Base-by-base conservation (phyloP, 768 basidiomycete genomes). In the Collybia sp. region DNA sequence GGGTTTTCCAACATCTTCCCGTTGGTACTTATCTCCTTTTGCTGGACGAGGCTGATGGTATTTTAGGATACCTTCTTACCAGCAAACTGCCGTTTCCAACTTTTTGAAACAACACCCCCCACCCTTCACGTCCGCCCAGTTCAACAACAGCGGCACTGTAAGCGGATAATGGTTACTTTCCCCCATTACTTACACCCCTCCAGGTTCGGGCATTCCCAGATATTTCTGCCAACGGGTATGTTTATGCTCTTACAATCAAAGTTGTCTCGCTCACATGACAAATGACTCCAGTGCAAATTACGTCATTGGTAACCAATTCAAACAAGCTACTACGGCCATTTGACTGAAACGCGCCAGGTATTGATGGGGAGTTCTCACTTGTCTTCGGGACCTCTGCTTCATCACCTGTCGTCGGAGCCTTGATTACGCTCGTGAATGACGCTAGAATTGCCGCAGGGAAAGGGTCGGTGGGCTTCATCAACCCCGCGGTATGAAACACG, bases 391-490 rank as follows among this genome's bases (percentile, higher is more conserved):
- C 87, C 1, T 85, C 83, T 12, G 80, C 81, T 1, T 58, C 84
- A 1, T 56, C 81, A 6, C 86, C 85, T 0, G 71, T 82, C 0
- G 82, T 89, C 47, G 74, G 84, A 6, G 77, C 72, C 18, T 66
- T 88, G 43, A 67, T 86, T 13, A 71, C 83, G 2, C 71, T 88
- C 50, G 62, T 88, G 43, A 85, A 86, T 44, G 82, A 86, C 46
- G 80, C 74, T 2, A 74, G 80, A 5, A 58, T 83, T 17, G 60
- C 62, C 1, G 64, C 63, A 0, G 65, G 67, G 0, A 61, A 67
- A 42, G 54, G 61, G 9, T 45, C 81, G 18, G 62, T 86, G n/a
- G 84, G 84, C 0, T 84, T 85, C 63, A 63, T 87, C 48, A 85
- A 85, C 59, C 83, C 82, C 25, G 25, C 25, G 25, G 25, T 25